These are phyloP conservation scores for Hypoxylon fuscum DNA, from an alignment of 495 filamentous ascomycete species.

Conservation along the genomic window DNA sequence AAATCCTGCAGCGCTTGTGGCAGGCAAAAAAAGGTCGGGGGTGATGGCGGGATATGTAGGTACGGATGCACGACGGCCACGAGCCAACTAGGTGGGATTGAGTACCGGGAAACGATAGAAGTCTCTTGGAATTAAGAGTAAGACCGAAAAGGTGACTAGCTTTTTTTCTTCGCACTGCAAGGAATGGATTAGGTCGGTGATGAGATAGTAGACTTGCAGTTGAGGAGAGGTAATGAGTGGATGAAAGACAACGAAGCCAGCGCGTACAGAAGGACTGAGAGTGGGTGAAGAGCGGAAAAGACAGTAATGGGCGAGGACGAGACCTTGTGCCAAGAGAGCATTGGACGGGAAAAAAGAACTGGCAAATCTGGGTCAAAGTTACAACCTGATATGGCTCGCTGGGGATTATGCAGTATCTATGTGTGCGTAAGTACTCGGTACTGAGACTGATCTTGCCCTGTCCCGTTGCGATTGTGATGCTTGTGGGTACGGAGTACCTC, in stretches of 20 bases:
- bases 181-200: slow-evolving; percentile 40
- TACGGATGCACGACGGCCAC: slow-evolving; percentile 38
- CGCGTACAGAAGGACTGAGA: slow-evolving; percentile 39
- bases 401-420: slow-evolving; percentile 29
- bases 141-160: slow-evolving; percentile 10
- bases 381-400: slow-evolving; percentile 26
- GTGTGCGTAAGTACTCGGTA: slow-evolving; percentile 8
- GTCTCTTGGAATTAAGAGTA: slow-evolving; percentile 7
- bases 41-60: slow-evolving; percentile 39
- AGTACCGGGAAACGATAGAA: slow-evolving; percentile 28
- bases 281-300: slow-evolving; percentile 38
- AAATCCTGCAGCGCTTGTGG: slow-evolving; percentile 29
- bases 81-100: slow-evolving; percentile 28
- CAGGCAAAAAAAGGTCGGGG: slow-evolving; percentile 32
- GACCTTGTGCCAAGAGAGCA: slow-evolving; percentile 42
- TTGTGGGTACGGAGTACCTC: slow-evolving; percentile 37
- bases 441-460: no score
- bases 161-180: slow-evolving; percentile 33
- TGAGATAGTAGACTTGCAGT: slow-evolving; percentile 32
- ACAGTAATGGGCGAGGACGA: slow-evolving; percentile 39
- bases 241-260: slow-evolving; percentile 41
- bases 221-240: slow-evolving; percentile 37
- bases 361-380: slow-evolving; percentile 44
- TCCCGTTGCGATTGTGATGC: slow-evolving; percentile 27
- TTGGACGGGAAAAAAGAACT: slow-evolving; percentile 42